Base-by-base conservation (phyloP, 2,329 filamentous ascomycete species). In the Claviceps citrina region DNA sequence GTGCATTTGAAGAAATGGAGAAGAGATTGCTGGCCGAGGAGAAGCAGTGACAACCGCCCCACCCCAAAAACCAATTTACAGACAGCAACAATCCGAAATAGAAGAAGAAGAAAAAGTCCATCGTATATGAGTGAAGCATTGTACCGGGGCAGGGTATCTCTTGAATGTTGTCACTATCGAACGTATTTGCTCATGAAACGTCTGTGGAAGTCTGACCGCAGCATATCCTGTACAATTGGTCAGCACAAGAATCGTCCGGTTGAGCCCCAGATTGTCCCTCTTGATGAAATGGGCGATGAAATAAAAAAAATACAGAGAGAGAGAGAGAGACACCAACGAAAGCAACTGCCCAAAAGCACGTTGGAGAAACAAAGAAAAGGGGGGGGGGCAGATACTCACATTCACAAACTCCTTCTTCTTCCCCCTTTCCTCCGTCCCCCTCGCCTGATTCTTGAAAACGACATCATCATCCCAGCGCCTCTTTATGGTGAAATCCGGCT, bases 391-490 rank as follows among this genome's bases (percentile, higher is more conserved):
- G 30, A 30, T 12, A 42, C 78, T 65, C 59, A 84, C 86, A 57
- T 98, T 98, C 60, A 98, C 87, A 64, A 98, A 98, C 61, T 94
- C 87, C 66, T 89, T 93, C 66, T 89, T 93, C 62, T 73, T 76
- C 66, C 81, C 78, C 66, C 81, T 87, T 46, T 95, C 85, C 55
- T 96, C 89, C 0, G 87, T 94, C 7, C 89, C 91, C 43, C 91
- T 74, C 26, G 89, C 91, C 64, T 98, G 91, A 60, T 98, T 98
- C 68, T 94, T 96, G 66, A 98, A 98, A 3, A 98, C 87, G 10
- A 98, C 91, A 57, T 98, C 91, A 53, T 98, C 91, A 51, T 98
- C 91, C 91, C 91, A 98, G 51, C 87, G 68, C 49, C 84, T 69
- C 70, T 94, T 95, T 54, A 95, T 79, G 43, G 80, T 86, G 58